Evolutionary conservation across 768 basidiomycete species (phyloP).

Genomic region (Suillus americanus): DNA sequence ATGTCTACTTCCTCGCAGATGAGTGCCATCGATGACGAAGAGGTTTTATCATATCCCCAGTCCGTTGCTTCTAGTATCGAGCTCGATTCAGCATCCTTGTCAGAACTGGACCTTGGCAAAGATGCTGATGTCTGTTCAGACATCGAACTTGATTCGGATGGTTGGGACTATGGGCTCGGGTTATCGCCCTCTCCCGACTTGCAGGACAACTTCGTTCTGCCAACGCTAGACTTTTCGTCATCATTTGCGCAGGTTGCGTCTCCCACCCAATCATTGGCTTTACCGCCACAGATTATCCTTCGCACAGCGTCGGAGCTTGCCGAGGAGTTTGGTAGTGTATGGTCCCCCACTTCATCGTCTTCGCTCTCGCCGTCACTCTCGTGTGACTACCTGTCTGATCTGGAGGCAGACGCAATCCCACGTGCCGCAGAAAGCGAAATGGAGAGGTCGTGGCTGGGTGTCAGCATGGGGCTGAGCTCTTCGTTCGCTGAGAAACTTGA

Average conservation of each 20-base stretch:
- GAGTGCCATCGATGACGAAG: constrained; percentile 1
- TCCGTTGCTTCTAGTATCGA: constrained; percentile 11
- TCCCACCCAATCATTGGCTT: not conserved
- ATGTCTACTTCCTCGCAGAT: not conserved
- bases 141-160: constrained; percentile 1
- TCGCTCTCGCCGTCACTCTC: not conserved
- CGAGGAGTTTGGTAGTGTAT: constrained; percentile 8
- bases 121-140: constrained; percentile 1
- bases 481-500: constrained; percentile 13
- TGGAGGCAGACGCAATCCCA: not conserved
- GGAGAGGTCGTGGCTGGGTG: constrained; percentile 20
- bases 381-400: constrained; percentile 2
- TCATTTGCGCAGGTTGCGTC: constrained; percentile 28
- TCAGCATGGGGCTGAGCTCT: constrained; percentile 16
- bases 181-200: constrained; percentile 40
- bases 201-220: constrained; percentile 70
- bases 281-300: constrained; percentile 18
- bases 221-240: constrained; percentile 72
- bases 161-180: constrained; percentile 12
- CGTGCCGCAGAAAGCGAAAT: not conserved
- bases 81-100: constrained; percentile 8
- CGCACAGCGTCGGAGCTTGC: constrained; percentile 25
- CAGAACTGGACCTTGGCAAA: constrained; percentile 10
- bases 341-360: constrained; percentile 3
- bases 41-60: not conserved